phyloP scores from a whole-genome alignment of 371 early-diverging fungal species.

The Nematocida ironsii region DNA sequence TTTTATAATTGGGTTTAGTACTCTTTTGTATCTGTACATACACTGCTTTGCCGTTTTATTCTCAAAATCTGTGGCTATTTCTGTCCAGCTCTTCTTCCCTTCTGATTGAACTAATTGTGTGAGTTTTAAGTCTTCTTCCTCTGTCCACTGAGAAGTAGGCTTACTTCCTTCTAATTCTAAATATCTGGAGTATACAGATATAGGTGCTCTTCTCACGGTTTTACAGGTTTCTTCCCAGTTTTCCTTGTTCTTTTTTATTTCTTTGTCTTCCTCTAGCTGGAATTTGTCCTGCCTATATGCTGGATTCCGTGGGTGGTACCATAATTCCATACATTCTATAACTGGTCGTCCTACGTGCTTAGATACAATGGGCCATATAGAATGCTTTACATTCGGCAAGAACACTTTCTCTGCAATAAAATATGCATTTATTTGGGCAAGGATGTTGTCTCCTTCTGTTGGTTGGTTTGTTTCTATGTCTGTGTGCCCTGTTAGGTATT shows the following conservation, averaged over 20 bases:
- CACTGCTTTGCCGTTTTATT: slow-evolving; percentile 72
- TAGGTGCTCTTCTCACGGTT: slow-evolving; percentile 42
- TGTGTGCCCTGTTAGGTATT: neutral
- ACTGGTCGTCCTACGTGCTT: neutral
- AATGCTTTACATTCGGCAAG: neutral
- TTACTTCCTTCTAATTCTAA: slow-evolving; percentile 21
- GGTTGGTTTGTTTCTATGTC: neutral
- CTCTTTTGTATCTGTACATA: slow-evolving; percentile 75
- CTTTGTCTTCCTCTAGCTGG: slow-evolving; percentile 22
- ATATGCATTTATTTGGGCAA: slow-evolving; percentile 22
- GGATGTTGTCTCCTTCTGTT: neutral
- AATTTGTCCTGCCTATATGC: slow-evolving; percentile 8
- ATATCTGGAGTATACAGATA: slow-evolving; percentile 40
- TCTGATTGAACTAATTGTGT: slow-evolving; percentile 78
- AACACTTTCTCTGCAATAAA: neutral
- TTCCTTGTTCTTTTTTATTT: slow-evolving; percentile 24
- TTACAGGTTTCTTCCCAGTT: slow-evolving; percentile 46
- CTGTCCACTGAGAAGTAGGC: slow-evolving; percentile 76
- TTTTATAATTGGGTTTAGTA: slow-evolving; percentile 75
- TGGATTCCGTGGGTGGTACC: slow-evolving; percentile 44
- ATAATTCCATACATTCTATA: slow-evolving; percentile 32
- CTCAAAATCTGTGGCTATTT: slow-evolving; percentile 38
- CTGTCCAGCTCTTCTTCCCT: slow-evolving; percentile 70
- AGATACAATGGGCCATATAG: slow-evolving; percentile 3
- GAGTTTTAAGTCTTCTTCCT: slow-evolving; percentile 74